Percentiles rank a stretch among this genome's conserved stretches.
Evolutionary conservation across 768 basidiomycete genomes (phyloP).

Genomic region (Chalciporus sphaerocephalus): DNA sequence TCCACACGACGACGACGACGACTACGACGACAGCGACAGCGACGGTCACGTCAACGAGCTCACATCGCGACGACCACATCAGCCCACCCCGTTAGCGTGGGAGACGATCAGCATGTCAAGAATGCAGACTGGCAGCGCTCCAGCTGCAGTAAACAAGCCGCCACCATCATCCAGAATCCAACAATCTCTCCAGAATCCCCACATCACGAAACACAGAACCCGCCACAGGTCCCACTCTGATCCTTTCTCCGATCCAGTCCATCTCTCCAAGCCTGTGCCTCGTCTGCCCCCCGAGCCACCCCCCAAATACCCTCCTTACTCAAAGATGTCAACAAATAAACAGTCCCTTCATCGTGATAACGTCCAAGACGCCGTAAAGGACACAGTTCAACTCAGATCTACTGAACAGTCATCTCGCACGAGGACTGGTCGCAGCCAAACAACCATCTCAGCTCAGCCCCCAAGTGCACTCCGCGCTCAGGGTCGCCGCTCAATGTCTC

Average conservation of each 20-base stretch:
- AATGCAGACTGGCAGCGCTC: conserved; percentile 8
- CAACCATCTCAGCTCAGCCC: conserved; percentile 34
- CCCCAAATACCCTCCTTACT: conserved; percentile 25
- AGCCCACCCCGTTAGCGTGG: conserved; percentile 19
- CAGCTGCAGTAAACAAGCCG: conserved; percentile 23
- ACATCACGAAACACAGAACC: conserved; percentile 26
- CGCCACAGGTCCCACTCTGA: conserved; percentile 48
- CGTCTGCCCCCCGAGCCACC: conserved; percentile 39
- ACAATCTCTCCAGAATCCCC: conserved; percentile 17
- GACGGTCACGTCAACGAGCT: background rate
- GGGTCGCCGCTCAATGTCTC: conserved; percentile 46
- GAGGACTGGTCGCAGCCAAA: conserved; percentile 57
- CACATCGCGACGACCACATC: background rate
- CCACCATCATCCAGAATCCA: conserved; percentile 22
- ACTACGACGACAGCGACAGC: conserved; percentile 5
- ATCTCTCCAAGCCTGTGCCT: conserved; percentile 32
- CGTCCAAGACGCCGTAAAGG: conserved; percentile 61
- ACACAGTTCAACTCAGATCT: conserved; percentile 57
- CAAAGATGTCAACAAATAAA: conserved; percentile 28
- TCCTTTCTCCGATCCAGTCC: conserved; percentile 45
- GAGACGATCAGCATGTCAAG: conserved; percentile 22
- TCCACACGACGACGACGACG: background rate
- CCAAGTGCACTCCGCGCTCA: conserved; percentile 21
- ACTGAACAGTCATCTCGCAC: conserved; percentile 40
- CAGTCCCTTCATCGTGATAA: conserved; percentile 35